These are phyloP conservation scores for Liriodendron chinense DNA, from an alignment of 164 flowering plant species.

Conservation along the genomic window DNA sequence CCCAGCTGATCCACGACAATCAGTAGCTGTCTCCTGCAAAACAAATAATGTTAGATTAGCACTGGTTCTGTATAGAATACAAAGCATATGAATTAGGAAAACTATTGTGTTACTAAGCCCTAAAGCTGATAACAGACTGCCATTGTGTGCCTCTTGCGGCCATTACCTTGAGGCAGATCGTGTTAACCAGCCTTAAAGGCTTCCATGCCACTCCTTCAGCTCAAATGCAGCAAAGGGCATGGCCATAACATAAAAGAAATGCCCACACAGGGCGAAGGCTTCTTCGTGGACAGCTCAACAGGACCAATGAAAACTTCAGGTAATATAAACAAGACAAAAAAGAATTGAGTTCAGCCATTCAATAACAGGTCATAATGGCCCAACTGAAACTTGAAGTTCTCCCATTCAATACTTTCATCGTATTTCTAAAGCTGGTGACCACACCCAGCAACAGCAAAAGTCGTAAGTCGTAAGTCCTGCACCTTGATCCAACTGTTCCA, in stretches of 20 bases:
- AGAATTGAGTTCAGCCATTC: constrained; percentile 3
- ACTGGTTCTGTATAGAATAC: background rate
- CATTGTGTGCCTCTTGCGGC: constrained; percentile 20
- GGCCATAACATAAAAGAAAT: constrained; percentile 7
- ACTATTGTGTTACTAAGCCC: constrained; percentile 7
- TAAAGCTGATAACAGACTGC: constrained; percentile 33
- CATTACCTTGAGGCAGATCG: constrained; percentile 30
- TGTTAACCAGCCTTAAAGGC: constrained; percentile 28
- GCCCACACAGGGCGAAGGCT: constrained; percentile 10
- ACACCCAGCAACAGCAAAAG: background rate
- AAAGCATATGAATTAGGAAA: background rate
- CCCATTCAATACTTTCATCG: constrained; percentile 2
- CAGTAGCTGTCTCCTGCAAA: constrained; percentile 7
- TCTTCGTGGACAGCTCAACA: constrained; percentile 14
- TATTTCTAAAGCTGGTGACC: background rate
- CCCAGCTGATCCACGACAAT: background rate
- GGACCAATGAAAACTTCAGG: constrained; percentile 9
- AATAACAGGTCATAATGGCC: constrained; percentile 6
- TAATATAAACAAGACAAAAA: constrained; percentile 10
- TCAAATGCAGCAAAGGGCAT: constrained; percentile 16
- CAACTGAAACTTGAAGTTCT: background rate
- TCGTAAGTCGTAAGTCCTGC: background rate
- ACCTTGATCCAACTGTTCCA: background rate
- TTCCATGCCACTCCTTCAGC: constrained; percentile 14
- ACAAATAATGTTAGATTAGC: constrained; percentile 8